Evolutionary conservation across 805 yeast species (phyloP), one percentile per base, ranked within the genome.

Genomic region (Saccharomycopsis sp.): DNA sequence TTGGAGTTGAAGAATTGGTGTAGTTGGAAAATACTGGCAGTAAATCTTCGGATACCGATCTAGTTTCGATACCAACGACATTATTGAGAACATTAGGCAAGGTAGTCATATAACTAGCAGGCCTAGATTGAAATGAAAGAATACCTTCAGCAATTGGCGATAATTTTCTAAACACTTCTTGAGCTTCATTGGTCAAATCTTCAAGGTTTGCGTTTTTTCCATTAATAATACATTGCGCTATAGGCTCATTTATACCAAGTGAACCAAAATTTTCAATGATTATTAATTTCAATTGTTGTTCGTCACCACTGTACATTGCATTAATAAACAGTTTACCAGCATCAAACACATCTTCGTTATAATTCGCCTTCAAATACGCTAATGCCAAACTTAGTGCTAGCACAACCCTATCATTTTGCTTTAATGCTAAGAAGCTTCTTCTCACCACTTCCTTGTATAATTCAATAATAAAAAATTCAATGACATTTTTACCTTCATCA

Each of bases 361-460:
- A 28, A 14, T 42, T 17, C 1, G 35, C 5, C 31, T 45, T 53
- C 23, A 55, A 27, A 42, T 53, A 58, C 7, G 56, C 28, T 9
- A 65, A 40, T 3, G 64, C 58, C 42, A 76, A 55, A 1, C 63
- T 51, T 3, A 74, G 38, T 0, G 72, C 74, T 24, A 83, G 59
- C 0, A 68, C 57, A 3, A 70, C 54, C 24, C 66, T 67, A 53
- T 81, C 83, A 5, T 54, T 48, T 28, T 64, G 63, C 17, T 62
- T 57, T 39, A 80, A 59, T 4, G 80, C 70, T 1, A 73, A 62
- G 0, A 83, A 66, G 8, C 74, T 58, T 1, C 62, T 53, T 0
- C 68, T 60, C 56, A 63, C 81, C 1, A 68, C 60, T 44, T 71
- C 75, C n/a, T 54, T 56, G 51, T 78, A 75, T 4, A 85, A 56